phyloP scores from a whole-genome alignment of 768 basidiomycete genomes.

The Gloeophyllum trabeum region DNA sequence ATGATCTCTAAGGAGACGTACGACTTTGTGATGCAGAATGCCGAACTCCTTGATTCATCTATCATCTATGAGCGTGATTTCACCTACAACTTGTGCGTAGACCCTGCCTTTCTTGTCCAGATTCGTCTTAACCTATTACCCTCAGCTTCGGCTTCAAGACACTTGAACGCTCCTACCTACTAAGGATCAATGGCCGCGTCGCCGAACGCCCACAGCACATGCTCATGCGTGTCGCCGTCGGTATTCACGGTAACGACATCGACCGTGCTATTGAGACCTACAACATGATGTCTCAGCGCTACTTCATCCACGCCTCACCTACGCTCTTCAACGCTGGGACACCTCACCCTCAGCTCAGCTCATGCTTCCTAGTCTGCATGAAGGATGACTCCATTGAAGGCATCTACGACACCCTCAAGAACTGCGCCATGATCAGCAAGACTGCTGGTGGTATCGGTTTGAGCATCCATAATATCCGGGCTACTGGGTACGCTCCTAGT shows the following conservation, averaged over 20 bases:
- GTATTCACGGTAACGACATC: conserved; percentile 86
- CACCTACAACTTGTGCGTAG: conserved; percentile 82
- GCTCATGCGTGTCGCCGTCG: conserved; percentile 99
- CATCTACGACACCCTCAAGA: conserved; percentile 97
- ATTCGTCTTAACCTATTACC: conserved; percentile 1
- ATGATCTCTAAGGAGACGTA: conserved; percentile 91
- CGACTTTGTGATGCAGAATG: conserved; percentile 69
- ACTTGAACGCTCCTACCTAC: conserved; percentile 92
- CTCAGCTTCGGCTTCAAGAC: conserved; percentile 98
- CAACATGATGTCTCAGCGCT: conserved; percentile 94
- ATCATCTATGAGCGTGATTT: conserved; percentile 99
- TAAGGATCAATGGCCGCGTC: conserved; percentile 87
- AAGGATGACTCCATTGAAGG: conserved; percentile 98
- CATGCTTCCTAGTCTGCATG: conserved; percentile 97
- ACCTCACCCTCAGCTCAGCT: conserved; percentile 87
- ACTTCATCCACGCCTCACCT: conserved; percentile 97
- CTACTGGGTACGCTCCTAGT: conserved; percentile 61
- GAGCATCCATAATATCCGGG: conserved; percentile 92
- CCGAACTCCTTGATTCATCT: conserved; percentile 77
- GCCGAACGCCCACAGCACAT: conserved; percentile 98
- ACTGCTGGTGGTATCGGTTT: conserved; percentile 97
- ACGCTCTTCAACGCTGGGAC: conserved; percentile 98
- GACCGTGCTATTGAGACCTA: conserved; percentile 88
- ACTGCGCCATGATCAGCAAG: conserved; percentile 98
- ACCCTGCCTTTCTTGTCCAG: not conserved